Evolutionary conservation across 306 rosid genomes (phyloP), one percentile per base, ranked within the genome.

Genomic region (Quercus engelmannii): DNA sequence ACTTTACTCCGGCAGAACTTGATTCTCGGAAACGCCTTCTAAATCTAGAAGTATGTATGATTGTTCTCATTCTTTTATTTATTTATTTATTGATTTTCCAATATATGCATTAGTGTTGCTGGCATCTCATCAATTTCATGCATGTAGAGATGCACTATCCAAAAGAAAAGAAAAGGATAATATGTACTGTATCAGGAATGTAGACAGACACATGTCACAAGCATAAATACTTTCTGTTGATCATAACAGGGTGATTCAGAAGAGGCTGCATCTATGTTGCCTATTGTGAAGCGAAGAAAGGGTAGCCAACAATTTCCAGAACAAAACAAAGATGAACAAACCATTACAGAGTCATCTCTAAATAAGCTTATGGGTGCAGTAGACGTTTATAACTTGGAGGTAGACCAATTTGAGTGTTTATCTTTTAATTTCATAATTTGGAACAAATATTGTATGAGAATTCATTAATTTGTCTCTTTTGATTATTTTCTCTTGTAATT

Each of bases 1-100:
- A 88, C 51, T 94, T 92, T 68, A 88, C 94, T 59, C 96, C 97
- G 3, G 91, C 88, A 57, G 96, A 94, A 61, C 89, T 94, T 85
- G 88, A 89, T 86, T 85, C 97, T 56, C 77, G 92, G 62, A 92
- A 92, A 69, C 92, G 92, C n/a, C 74, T 88, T 65, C 78, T 90
- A 54, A 70, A 86, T 84, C 75, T 81, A 15, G 90, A 77, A 75
- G 97, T 92, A 92, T 64, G 87, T 74, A 58, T 25, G 15, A 18
- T 33, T 35, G 23, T 56, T 26, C 62, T 65, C 59, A 10, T 43
- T 19, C 30, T 4, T 2, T 49, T 51, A 9, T 11, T 5, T 12
- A 52, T 71, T 17, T 14, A 52, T 71, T 17, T 15, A 15, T 18
- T 71, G 68, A 49, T 11, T 71, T 73, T 76, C 21, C 20, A 57